phyloP scores from a whole-genome alignment of 495 filamentous ascomycete genomes.

The Penicillium canariense region DNA sequence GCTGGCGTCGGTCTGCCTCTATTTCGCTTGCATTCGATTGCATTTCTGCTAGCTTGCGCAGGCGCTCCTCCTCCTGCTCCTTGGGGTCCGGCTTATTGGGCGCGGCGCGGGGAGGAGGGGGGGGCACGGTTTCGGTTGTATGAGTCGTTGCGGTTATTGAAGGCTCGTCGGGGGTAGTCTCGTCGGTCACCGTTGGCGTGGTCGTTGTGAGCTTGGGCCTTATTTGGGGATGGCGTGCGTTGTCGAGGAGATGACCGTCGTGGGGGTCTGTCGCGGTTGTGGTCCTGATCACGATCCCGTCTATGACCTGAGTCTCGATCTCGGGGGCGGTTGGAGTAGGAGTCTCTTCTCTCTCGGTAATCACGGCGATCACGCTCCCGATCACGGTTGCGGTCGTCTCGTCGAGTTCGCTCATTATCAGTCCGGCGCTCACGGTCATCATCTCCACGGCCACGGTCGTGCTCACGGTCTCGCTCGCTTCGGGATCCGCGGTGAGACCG shows the following conservation, averaged over 20 bases:
- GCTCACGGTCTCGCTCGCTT: constrained; percentile 27
- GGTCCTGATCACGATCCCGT: constrained; percentile 18
- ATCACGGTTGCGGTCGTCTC: constrained; percentile 19
- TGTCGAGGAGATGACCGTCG: constrained; percentile 15
- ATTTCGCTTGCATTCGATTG: constrained; percentile 77
- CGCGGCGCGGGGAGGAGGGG: constrained; percentile 7
- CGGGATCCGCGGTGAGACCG: constrained; percentile 29
- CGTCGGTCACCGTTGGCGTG: constrained; percentile 12
- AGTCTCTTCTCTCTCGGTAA: constrained; percentile 22
- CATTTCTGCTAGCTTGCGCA: constrained; percentile 79
- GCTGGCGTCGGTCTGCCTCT: constrained; percentile 68
- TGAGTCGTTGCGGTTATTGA: constrained; percentile 19
- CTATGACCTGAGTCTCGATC: constrained; percentile 32
- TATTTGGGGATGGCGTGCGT: constrained; percentile 13
- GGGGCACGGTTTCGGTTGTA: constrained; percentile 23
- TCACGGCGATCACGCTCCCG: constrained; percentile 17
- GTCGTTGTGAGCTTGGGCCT: constrained; percentile 11
- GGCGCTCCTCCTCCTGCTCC: constrained; percentile 40
- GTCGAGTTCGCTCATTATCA: constrained; percentile 11
- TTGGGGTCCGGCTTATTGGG: constrained; percentile 22
- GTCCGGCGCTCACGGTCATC: constrained; percentile 10
- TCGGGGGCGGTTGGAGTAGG: constrained; percentile 21
- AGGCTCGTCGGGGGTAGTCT: constrained; percentile 17
- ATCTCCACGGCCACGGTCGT: constrained; percentile 18
- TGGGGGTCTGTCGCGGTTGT: constrained; percentile 24